A percentile compares a stretch with the other conserved stretches of the same genome.
Evolutionary conservation across 2,329 filamentous ascomycete genomes (phyloP).

Genomic region (Epichloe gansuensis): DNA sequence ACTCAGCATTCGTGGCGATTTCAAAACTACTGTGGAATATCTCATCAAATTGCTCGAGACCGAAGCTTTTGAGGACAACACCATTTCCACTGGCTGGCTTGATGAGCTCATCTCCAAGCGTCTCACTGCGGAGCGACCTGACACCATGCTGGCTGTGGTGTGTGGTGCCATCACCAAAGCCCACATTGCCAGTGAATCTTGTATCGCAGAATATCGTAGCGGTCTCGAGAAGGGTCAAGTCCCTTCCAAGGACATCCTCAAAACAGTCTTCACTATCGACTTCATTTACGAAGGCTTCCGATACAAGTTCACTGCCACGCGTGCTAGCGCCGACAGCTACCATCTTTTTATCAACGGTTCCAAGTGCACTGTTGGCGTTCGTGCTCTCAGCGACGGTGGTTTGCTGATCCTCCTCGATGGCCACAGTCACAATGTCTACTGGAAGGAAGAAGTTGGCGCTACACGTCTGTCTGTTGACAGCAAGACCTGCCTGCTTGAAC

Average conservation of each 20-base stretch:
- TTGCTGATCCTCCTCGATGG: conserved; percentile 82
- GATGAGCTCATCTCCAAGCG: conserved; percentile 98
- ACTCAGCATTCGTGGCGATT: conserved; percentile 97
- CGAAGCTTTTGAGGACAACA: conserved; percentile 96
- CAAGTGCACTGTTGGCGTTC: conserved; percentile 85
- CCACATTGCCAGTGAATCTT: conserved; percentile 83
- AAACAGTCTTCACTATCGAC: conserved; percentile 94
- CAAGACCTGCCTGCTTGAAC: conserved; percentile 95
- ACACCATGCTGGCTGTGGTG: conserved; percentile 85
- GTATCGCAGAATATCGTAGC: conserved; percentile 73
- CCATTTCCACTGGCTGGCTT: conserved; percentile 96
- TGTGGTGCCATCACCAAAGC: conserved; percentile 93
- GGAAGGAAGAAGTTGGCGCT: conserved; percentile 96
- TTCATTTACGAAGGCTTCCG: conserved; percentile 96
- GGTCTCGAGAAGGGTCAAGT: conserved; percentile 96
- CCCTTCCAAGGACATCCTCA: conserved; percentile 88
- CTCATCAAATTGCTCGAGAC: conserved; percentile 98
- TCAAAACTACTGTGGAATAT: conserved; percentile 96
- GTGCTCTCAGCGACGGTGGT: conserved; percentile 86
- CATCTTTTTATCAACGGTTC: conserved; percentile 98
- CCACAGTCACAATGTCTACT: conserved; percentile 96
- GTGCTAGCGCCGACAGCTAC: conserved; percentile 86
- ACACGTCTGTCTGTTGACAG: conserved; percentile 93
- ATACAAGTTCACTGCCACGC: conserved; percentile 96
- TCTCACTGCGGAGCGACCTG: conserved; percentile 88